phyloP scores from a whole-genome alignment of 129 eudicot genomes.

The Smallanthus sonchifolius region DNA sequence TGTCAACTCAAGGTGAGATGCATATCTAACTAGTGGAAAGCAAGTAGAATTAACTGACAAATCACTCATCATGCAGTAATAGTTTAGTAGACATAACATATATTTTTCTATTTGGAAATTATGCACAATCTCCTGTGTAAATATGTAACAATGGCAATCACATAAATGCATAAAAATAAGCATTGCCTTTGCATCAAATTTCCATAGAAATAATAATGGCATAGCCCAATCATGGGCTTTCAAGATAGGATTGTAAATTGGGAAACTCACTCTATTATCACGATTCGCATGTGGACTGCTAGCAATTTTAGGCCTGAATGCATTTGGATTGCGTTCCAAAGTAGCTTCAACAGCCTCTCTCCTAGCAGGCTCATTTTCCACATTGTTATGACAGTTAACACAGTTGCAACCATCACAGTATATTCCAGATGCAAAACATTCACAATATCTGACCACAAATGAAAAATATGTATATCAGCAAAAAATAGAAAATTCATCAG shows the following conservation, averaged over 20 bases:
- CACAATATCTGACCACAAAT: constrained; percentile 69
- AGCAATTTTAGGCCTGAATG: constrained; percentile 89
- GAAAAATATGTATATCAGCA: background rate
- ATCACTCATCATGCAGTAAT: background rate
- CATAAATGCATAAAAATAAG: background rate
- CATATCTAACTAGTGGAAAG: background rate
- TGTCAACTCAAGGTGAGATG: background rate
- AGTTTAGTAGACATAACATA: background rate
- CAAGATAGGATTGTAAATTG: background rate
- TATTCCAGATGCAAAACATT: constrained; percentile 94
- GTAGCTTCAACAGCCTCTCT: constrained; percentile 88
- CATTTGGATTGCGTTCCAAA: constrained; percentile 91
- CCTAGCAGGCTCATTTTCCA: constrained; percentile 82
- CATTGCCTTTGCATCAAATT: constrained; percentile 4
- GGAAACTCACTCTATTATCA: constrained; percentile 46
- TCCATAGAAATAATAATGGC: background rate
- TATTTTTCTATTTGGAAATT: constrained; percentile 1
- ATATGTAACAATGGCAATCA: background rate
- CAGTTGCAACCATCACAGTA: constrained; percentile 97
- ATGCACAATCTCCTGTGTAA: background rate
- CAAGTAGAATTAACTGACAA: background rate
- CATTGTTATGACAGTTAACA: constrained; percentile 82
- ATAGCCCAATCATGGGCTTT: background rate
- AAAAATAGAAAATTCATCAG: background rate
- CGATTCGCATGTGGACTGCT: constrained; percentile 80